These are phyloP conservation scores for Cutaneotrichosporon dermatis DNA, from an alignment of 1,284 basidiomycete species.

Conservation along the genomic window DNA sequence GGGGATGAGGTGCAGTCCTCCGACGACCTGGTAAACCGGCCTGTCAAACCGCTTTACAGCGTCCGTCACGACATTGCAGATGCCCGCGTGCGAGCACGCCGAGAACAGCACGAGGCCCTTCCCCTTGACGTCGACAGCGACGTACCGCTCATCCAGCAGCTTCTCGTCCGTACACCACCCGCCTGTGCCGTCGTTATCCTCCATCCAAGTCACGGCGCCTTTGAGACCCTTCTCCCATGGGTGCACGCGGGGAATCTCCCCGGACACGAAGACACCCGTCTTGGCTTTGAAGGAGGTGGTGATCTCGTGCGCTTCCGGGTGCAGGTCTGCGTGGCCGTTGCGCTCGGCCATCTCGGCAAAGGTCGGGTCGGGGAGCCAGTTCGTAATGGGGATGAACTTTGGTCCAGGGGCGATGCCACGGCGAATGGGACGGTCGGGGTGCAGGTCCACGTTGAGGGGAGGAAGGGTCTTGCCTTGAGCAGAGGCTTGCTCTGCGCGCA, in stretches of 20 bases:
- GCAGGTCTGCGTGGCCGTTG: constrained; percentile 59
- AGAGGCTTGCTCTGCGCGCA: constrained; percentile 14
- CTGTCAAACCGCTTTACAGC: constrained; percentile 59
- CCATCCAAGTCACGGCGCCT: constrained; percentile 63
- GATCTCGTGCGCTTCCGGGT: constrained; percentile 61
- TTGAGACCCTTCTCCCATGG: constrained; percentile 63
- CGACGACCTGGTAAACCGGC: constrained; percentile 75
- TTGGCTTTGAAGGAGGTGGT: constrained; percentile 60
- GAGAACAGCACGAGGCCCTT: constrained; percentile 77
- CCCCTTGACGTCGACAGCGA: constrained; percentile 66
- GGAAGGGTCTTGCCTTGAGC: constrained; percentile 8
- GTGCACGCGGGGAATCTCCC: constrained; percentile 68
- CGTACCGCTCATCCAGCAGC: constrained; percentile 76
- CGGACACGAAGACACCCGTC: constrained; percentile 64
- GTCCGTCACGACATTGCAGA: constrained; percentile 72
- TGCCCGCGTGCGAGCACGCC: constrained; percentile 78
- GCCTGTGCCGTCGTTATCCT: constrained; percentile 33
- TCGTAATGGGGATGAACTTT: constrained; percentile 57
- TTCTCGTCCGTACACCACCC: constrained; percentile 64
- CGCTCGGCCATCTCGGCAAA: constrained; percentile 60
- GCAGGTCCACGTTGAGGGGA: constrained; percentile 63
- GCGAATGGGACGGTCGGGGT: constrained; percentile 66
- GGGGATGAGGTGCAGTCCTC: constrained; percentile 72
- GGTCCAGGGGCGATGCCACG: constrained; percentile 65
- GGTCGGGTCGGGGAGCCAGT: constrained; percentile 64